Base-by-base conservation (phyloP, 2,329 filamentous ascomycete species). In the Neopestalotiopsis sp. region DNA sequence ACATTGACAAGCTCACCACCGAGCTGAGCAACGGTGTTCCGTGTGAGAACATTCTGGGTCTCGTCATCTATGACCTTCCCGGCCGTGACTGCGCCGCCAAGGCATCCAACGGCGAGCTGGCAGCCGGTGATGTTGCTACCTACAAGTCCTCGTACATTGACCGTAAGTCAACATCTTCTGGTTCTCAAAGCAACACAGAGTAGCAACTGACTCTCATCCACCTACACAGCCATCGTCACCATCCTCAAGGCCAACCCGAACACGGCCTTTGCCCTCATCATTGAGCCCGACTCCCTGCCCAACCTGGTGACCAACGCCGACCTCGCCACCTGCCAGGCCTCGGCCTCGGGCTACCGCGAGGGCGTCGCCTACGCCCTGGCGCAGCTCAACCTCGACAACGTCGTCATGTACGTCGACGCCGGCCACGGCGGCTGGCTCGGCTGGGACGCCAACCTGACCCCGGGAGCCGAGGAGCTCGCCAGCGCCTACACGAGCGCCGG, bases 401-500 rank as follows among this genome's bases (percentile, higher is more conserved):
- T 89, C 63, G 83, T 85, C 77, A 87, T 88, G 86, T 89, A 89
- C 75, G 76, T 89, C 68, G 87, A 89, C 72, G 87, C 85, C 42
- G 87, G 87, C 66, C 87, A 89, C 78, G 86, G 85, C 30, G 87
- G 87, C 71, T 89, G 87, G 87, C 83, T 89, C 71, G 87, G 87
- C 72, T 89, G 87, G 87, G 79, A 84, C 59, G 86, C 82, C 68
- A 89, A 89, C 80, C 82, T 88, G 68, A 74, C 76, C 42, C 83
- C 84, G 42, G 85, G 85, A 17, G 87, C 86, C 2, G 73, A 83
- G 70, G 79, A 86, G 68, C 85, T 84, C 70, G 84, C 84, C 57
- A 75, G 81, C 68, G 79, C 88, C 67, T 89, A 85, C 81, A 86
- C 84, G 76, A 79, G 81, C 59, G 85, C 87, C 24, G 85, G 86